Conservation (phyloP, 805 yeast genomes). For the Clavispora vitiphila region DNA sequence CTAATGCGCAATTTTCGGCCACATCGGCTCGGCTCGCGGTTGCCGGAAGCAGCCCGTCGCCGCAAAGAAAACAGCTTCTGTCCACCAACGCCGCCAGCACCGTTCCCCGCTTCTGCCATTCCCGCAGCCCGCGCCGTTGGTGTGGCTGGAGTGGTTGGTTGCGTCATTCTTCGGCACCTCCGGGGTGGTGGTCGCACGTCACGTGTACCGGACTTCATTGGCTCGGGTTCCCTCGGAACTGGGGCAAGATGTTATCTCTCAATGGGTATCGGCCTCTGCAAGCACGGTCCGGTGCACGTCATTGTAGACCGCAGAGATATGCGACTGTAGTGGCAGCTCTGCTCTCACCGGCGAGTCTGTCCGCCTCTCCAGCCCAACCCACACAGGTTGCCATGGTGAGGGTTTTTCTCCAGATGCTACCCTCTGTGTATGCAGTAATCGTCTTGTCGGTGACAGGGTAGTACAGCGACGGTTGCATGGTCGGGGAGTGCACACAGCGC, state of each 20-base stretch:
- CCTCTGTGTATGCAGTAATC: background rate
- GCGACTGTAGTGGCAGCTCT: too few relatives aligned
- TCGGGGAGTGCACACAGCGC: background rate
- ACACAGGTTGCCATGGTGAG: too few relatives aligned
- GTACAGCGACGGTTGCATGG: background rate
- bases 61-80: too few relatives aligned
- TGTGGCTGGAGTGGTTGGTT: too few relatives aligned
- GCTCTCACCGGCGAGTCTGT: too few relatives aligned
- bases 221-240: slow-evolving; percentile 9
- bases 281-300: background rate
- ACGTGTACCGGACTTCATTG: slow-evolving; percentile 3
- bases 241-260: background rate
- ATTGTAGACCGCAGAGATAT: too few relatives aligned
- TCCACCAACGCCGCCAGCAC: too few relatives aligned
- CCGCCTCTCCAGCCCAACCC: too few relatives aligned
- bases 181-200: background rate
- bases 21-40: background rate
- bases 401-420: background rate
- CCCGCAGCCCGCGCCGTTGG: too few relatives aligned
- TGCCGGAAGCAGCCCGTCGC: background rate
- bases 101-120: too few relatives aligned
- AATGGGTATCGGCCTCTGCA: background rate
- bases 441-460: background rate
- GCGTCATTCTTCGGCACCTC: background rate
- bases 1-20: background rate